Percentiles rank a stretch among this genome's conserved stretches.
Evolutionary conservation across 1,284 basidiomycete species (phyloP).

Genomic region (Wolfiporia cocos): DNA sequence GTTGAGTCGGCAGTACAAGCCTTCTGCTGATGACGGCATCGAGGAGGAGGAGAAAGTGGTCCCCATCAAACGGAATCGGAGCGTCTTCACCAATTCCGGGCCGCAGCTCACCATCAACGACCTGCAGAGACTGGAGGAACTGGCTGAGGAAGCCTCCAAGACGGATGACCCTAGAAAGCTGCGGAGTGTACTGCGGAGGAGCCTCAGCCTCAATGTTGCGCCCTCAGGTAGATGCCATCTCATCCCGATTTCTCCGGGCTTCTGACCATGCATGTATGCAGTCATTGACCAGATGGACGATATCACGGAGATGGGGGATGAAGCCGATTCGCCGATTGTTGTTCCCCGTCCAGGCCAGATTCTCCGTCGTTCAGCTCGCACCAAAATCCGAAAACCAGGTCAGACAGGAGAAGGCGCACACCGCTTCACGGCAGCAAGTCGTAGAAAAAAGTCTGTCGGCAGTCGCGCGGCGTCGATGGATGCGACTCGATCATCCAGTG

Average conservation of each 20-base stretch:
- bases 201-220: slow-evolving; percentile 83
- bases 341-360: slow-evolving; percentile 86
- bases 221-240: slow-evolving; percentile 57
- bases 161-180: slow-evolving; percentile 84
- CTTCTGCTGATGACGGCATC: slow-evolving; percentile 66
- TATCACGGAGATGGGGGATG: slow-evolving; percentile 62
- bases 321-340: slow-evolving; percentile 86
- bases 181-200: slow-evolving; percentile 78
- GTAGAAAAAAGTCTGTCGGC: slow-evolving; percentile 40
- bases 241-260: slow-evolving; percentile 7
- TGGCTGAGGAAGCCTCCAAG: slow-evolving; percentile 83
- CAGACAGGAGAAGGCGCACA: slow-evolving; percentile 73
- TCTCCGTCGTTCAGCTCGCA: slow-evolving; percentile 86
- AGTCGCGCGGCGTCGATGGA: slow-evolving; percentile 17
- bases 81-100: slow-evolving; percentile 53
- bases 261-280: slow-evolving; percentile 23
- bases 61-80: slow-evolving; percentile 63
- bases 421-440: slow-evolving; percentile 62
- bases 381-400: slow-evolving; percentile 91
- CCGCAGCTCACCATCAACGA: slow-evolving; percentile 87
- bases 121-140: slow-evolving; percentile 86
- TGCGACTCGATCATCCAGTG: slow-evolving; percentile 27
- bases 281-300: slow-evolving; percentile 64
- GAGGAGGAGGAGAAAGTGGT: slow-evolving; percentile 53
- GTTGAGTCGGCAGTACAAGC: slow-evolving; percentile 86